A percentile compares a stretch with the other conserved stretches of the same genome.
Evolutionary conservation across 306 rosid genomes (phyloP).

Genomic region (Nissolia schottii): DNA sequence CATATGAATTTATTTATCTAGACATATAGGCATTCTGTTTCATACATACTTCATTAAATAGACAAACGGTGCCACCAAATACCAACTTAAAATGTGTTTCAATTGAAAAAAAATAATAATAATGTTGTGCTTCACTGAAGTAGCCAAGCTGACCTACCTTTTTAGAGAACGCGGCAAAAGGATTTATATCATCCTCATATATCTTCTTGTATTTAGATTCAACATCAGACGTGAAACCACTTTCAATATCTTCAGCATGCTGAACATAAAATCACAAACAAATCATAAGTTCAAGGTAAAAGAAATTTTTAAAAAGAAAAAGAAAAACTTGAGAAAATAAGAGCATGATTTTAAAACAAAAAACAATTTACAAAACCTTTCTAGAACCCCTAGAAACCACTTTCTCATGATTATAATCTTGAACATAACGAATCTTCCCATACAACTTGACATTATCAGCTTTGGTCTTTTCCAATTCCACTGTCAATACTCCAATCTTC

Average conservation of each 20-base stretch:
- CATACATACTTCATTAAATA: not conserved
- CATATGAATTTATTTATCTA: not conserved
- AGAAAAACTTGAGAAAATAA: not conserved
- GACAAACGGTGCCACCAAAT: constrained; percentile 9
- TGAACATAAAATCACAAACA: constrained; percentile 35
- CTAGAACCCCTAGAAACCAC: constrained; percentile 93
- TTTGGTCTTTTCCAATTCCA: constrained; percentile 81
- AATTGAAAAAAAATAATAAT: not conserved
- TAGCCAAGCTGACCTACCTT: constrained; percentile 47
- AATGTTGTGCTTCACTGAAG: constrained; percentile 12
- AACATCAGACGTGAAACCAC: constrained; percentile 91
- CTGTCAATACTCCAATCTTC: constrained; percentile 72
- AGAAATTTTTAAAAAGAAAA: not conserved
- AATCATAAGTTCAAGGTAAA: not conserved
- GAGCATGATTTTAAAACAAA: not conserved
- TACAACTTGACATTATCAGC: constrained; percentile 96
- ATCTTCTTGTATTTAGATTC: constrained; percentile 98
- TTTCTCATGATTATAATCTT: constrained; percentile 90
- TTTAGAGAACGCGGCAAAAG: constrained; percentile 98
- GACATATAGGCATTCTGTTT: not conserved
- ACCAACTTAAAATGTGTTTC: not conserved
- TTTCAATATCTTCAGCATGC: constrained; percentile 94
- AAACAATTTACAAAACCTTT: constrained; percentile 51
- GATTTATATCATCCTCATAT: constrained; percentile 96
- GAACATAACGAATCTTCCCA: constrained; percentile 97